Evolutionary conservation across 495 filamentous ascomycete genomes (phyloP), one percentile per base, ranked within the genome.

Genomic region (Aspergillus sclerotioniger): DNA sequence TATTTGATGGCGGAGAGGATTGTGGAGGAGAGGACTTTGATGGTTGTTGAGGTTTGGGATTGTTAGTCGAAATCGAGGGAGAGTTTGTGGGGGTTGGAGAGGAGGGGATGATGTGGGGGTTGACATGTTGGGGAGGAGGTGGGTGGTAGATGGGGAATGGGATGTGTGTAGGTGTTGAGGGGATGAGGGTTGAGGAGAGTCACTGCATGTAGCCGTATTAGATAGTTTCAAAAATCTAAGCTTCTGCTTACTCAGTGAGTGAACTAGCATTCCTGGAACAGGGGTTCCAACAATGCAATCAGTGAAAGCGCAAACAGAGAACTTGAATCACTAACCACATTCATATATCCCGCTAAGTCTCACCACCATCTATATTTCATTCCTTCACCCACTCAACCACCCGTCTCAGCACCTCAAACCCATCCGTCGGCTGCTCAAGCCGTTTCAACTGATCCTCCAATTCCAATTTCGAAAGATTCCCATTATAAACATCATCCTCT

Each of bases 241-340:
- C n/a, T n/a, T n/a, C 37, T 59, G 15, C 37, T 28, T 28, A 6
- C 19, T 25, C 16, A 13, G 3, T 31, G 63, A 61, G 1, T 67
- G 66, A 57, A 76, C 71, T 54, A 79, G 51, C 5, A 70, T 60
- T 3, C 76, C 76, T 3, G 66, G 71, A n/a, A 76, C 55, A 0
- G 71, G 76, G 7, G 75, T 79, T n/a, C 76, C 76, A 16, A 78
- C 37, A n/a, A n/a, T n/a, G n/a, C n/a, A n/a, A n/a, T n/a, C n/a
- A n/a, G n/a, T n/a, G n/a, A n/a, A n/a, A n/a, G n/a, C n/a, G n/a
- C n/a, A n/a, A n/a, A n/a, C n/a, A n/a, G n/a, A n/a, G n/a, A n/a
- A n/a, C n/a, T n/a, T n/a, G n/a, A n/a, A n/a, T n/a, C n/a, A n/a
- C n/a, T n/a, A n/a, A n/a, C n/a, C n/a, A n/a, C n/a, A n/a, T n/a